Conservation (phyloP, 139 green algal species). For the Chlorella sp. region DNA sequence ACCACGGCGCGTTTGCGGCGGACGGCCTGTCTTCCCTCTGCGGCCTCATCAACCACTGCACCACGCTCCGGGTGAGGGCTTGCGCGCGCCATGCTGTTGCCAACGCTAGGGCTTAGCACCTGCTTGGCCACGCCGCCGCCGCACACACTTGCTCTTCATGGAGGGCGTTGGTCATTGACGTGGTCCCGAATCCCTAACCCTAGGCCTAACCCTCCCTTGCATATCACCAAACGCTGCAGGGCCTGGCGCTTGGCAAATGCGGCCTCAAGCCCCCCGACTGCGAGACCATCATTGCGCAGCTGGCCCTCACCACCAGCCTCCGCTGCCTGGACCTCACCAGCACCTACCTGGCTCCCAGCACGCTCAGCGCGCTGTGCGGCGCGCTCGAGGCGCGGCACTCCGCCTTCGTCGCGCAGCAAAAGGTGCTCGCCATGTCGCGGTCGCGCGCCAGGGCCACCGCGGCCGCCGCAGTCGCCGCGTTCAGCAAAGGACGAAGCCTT, state of each 20-base stretch:
- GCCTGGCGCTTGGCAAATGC: not conserved
- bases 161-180: not conserved
- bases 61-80: not conserved
- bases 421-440: not conserved
- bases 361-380: not conserved
- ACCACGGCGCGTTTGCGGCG: not conserved
- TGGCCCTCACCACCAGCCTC: not conserved
- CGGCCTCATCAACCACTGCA: too few relatives aligned
- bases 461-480: too few relatives aligned
- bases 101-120: not conserved
- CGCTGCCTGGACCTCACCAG: not conserved
- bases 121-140: not conserved
- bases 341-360: not conserved
- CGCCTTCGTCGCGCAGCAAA: not conserved
- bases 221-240: not conserved
- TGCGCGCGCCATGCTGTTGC: not conserved
- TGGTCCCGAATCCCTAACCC: not conserved
- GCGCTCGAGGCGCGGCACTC: not conserved
- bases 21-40: too few relatives aligned
- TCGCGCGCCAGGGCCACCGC: not conserved
- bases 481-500: not conserved
- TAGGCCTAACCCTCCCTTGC: not conserved
- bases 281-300: not conserved
- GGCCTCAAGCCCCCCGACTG: not conserved
- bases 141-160: not conserved